Conservation (phyloP, 192 early-diverging fungal genomes). For the Coemansia reversa region DNA sequence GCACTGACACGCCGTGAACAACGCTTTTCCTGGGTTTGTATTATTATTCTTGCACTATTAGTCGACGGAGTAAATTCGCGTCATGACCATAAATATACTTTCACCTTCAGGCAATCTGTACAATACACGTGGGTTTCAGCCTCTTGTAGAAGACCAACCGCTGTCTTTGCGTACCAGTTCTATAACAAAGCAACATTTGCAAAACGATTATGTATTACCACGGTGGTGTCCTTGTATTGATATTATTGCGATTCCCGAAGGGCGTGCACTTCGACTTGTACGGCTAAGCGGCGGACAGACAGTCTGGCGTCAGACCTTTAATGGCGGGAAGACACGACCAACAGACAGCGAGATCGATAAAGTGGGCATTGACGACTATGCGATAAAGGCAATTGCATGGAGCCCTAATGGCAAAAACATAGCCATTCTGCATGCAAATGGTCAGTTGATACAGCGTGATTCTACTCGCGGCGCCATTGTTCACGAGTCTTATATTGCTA, state of each 20-base stretch:
- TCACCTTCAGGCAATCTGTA: background rate
- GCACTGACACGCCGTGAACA: too few species aligned
- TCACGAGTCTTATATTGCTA: constrained; percentile 24
- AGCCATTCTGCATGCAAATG: constrained; percentile 34
- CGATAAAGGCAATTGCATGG: constrained; percentile 35
- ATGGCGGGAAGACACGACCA: constrained; percentile 10
- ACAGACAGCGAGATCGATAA: constrained; percentile 1
- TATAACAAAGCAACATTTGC: constrained; percentile 6
- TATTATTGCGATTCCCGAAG: constrained; percentile 43
- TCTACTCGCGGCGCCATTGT: constrained; percentile 34
- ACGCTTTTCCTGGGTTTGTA: too few species aligned
- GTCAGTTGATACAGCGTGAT: constrained; percentile 39
- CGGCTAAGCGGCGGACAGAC: constrained; percentile 47
- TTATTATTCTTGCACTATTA: too few species aligned
- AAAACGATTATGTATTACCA: constrained; percentile 17
- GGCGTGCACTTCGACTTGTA: constrained; percentile 30
- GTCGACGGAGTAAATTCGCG: too few species aligned
- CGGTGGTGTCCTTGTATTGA: constrained; percentile 41
- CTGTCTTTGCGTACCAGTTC: constrained; percentile 28
- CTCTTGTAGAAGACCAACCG: constrained; percentile 25
- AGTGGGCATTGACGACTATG: background rate
- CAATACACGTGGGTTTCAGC: constrained; percentile 27
- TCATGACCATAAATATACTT: too few species aligned
- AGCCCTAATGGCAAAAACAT: constrained; percentile 21
- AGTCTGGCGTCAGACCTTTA: constrained; percentile 31